Percentiles rank a stretch among this genome's conserved stretches.
phyloP scores from a whole-genome alignment of 805 yeast species.

The Naumovozyma baii region DNA sequence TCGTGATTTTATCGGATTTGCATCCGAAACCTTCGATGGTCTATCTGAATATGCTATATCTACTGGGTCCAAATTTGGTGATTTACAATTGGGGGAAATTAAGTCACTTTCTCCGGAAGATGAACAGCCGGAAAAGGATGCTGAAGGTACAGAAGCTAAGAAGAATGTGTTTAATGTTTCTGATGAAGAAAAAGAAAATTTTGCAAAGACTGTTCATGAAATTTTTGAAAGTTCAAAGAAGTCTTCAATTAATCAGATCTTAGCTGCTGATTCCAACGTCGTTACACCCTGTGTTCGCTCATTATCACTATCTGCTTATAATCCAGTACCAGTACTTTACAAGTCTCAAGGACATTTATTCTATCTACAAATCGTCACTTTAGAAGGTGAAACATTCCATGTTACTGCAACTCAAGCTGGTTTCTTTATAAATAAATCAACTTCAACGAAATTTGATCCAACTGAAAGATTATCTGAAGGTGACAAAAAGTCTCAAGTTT shows the following conservation, averaged over 20 bases:
- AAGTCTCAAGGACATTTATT: conserved; percentile 67
- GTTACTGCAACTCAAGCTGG: conserved; percentile 76
- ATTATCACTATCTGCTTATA: conserved; percentile 69
- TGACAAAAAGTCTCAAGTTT: conserved; percentile 14
- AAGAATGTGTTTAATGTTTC: conserved; percentile 22
- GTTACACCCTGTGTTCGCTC: conserved; percentile 41
- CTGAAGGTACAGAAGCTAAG: conserved; percentile 8
- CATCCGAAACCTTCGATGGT: conserved; percentile 25
- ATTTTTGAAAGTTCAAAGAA: conserved; percentile 15
- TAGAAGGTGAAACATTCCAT: conserved; percentile 71
- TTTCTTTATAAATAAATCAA: conserved; percentile 63
- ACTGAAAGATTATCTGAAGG: conserved; percentile 30
- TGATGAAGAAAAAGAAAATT: conserved; percentile 23
- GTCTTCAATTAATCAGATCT: conserved; percentile 11
- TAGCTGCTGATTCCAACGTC: conserved; percentile 14
- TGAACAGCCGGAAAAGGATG: conserved; percentile 5
- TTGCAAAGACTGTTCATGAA: conserved; percentile 17
- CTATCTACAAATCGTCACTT: conserved; percentile 64
- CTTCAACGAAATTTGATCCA: conserved; percentile 64
- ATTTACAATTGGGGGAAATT: conserved; percentile 18
- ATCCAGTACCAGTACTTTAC: conserved; percentile 65
- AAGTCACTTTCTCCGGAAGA: conserved; percentile 10
- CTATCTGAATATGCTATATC: conserved; percentile 27
- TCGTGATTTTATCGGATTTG: conserved; percentile 29
- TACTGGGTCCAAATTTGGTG: conserved; percentile 24